Evolutionary conservation across 2,329 filamentous ascomycete genomes (phyloP), one percentile per base, ranked within the genome.

Genomic region (Aspergillus nomiae): DNA sequence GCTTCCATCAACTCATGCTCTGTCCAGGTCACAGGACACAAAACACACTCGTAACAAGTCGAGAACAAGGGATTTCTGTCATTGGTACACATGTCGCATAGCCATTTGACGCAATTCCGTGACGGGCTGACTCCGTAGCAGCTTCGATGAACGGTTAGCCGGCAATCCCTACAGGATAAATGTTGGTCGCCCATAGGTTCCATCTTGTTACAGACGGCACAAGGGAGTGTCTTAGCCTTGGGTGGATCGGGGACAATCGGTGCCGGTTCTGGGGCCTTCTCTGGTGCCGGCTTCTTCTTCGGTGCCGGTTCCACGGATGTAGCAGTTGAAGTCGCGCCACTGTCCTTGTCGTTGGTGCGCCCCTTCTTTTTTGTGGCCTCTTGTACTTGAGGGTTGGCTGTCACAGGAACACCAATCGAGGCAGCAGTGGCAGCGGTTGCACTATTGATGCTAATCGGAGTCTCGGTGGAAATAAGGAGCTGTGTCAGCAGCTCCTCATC

Each of bases 21-120:
- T 0, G 91, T 96, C 70, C 87, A 84, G 62, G 92, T 90, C 16
- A 97, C 86, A 16, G 95, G 92, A 74, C 95, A 99, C 38, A 99
- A 83, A 56, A 96, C 90, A 77, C 95, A 99, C 80, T 94, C 91
- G 77, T 98, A 98, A 73, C 90, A 89, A 62, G 96, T 94, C n/a
- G 95, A 97, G 51, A 96, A 90, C 68, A 92, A 89, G 6, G 94
- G 93, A 71, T 90, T 94, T 76, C 93, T 92, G 75, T 99, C 95
- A 73, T 99, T 99, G 43, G 89, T 84, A 78, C 95, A 99, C 86
- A 94, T 96, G 78, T 98, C 95, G 77, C 95, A 99, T 46, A 90
- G 87, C 95, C 95, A 99, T 78, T 96, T 96, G 51, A 85, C 86
- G 36, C 87, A 85, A 59, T 84, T 85, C 48, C 91, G 87, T 61